Conservation (phyloP, 129 eudicot genomes). For the Deinandra increscens region DNA sequence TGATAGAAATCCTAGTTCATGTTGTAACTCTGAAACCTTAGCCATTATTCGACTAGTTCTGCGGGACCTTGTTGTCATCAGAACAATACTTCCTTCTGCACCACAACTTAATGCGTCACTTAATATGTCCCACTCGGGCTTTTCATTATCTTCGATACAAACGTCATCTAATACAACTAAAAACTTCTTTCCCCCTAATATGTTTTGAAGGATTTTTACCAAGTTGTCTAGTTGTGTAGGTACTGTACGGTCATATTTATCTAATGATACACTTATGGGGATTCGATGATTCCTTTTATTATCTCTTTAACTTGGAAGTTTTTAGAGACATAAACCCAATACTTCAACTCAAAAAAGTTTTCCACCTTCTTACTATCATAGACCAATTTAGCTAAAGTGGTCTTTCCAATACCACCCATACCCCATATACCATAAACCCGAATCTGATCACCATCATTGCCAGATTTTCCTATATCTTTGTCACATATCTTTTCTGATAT, state of each 20-base stretch:
- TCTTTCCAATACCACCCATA: too few relatives aligned
- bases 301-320: too few relatives aligned
- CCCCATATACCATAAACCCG: neutral
- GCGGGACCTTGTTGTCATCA: neutral
- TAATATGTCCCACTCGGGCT: neutral
- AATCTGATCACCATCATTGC: neutral
- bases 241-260: neutral
- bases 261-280: too few relatives aligned
- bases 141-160: conserved; percentile 25
- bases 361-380: too few relatives aligned
- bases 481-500: neutral
- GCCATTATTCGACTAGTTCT: neutral
- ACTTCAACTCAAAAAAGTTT: too few relatives aligned
- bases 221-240: neutral
- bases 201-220: conserved; percentile 4
- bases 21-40: neutral
- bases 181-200: conserved; percentile 20
- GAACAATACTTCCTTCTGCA: neutral
- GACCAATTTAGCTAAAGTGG: too few relatives aligned
- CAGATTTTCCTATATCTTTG: neutral
- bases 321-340: too few relatives aligned
- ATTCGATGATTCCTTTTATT: neutral
- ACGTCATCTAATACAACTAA: conserved; percentile 36
- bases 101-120: neutral
- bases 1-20: neutral